Evolutionary conservation across 352 stramenopile species (phyloP).

Genomic region (Achlya hypogyna): DNA sequence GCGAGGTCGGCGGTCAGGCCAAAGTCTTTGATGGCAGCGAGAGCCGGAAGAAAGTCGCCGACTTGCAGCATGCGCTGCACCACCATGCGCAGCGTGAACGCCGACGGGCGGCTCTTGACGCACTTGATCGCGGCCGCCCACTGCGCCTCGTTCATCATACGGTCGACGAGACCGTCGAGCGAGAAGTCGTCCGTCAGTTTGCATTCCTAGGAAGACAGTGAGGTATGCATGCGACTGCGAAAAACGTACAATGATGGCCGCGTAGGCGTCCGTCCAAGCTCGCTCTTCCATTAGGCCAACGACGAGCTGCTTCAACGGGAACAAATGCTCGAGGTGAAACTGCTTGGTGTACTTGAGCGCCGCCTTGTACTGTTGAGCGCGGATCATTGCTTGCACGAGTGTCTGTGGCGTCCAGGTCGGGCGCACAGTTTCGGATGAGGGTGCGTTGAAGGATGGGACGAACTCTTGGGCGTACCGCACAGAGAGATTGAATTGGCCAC

Average conservation of each 20-base stretch:
- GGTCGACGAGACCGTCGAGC: conserved; percentile 45
- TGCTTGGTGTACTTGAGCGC: conserved; percentile 76
- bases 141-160: conserved; percentile 59
- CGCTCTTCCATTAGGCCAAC: conserved; percentile 58
- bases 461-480: conserved; percentile 73
- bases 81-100: conserved; percentile 6
- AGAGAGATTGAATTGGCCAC: conserved; percentile 52
- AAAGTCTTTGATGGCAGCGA: conserved; percentile 68
- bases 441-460: conserved; percentile 52
- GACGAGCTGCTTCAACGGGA: conserved; percentile 52
- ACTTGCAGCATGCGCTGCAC: conserved; percentile 22
- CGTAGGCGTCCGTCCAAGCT: conserved; percentile 59
- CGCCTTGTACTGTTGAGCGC: conserved; percentile 53
- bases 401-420: conserved; percentile 68
- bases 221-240: not conserved
- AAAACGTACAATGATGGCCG: conserved; percentile 43
- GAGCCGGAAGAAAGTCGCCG: conserved; percentile 58
- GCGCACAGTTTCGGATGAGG: conserved; percentile 19
- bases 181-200: conserved; percentile 62
- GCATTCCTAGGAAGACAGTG: conserved; percentile 29
- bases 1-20: conserved; percentile 46
- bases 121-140: conserved; percentile 67
- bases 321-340: conserved; percentile 62
- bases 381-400: conserved; percentile 78
- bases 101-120: conserved; percentile 35